Base-by-base conservation (phyloP, 1,284 basidiomycete genomes). In the Ustilago crameri region DNA sequence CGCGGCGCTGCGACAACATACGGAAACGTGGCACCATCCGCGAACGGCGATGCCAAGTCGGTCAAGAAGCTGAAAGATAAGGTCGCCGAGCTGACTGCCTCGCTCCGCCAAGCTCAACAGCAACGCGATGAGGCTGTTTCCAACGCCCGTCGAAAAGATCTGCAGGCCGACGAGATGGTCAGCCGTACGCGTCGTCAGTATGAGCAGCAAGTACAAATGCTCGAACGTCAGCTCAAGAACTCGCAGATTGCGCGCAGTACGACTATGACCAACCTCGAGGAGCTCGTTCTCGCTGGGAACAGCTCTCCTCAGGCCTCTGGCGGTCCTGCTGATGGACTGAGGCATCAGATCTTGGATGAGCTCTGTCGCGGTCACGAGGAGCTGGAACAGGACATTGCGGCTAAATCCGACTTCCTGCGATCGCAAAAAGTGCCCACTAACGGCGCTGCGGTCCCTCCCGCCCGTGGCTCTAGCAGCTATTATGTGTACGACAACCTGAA, bases 171-270 rank as follows among this genome's bases (percentile, higher is more conserved):
- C 3, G 90, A 92, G 74, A 86, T 92, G 10, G 88, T 90, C 4
- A 86, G 87, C 34, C 86, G 92, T 15, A 89, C 88, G 34, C 88
- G 89, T 45, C 87, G 88, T 17, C 87, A 91, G 72, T 91, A 90
- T 79, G 90, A 91, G 71, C 76, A 85, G 17, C 87, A 87, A 30
- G 90, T 92, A 49, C 82, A 86, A 9, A 87, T 89, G 56, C 85
- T 93, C 2, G 89, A 92, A 78, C 84, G 85, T 22, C 88, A 90
- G 68, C 84, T 91, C 9, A 54, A 54, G 34, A 60, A 60, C 43
- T 70, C 62, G 41, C 80, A 69, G 53, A 79, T 68, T 27, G 86
- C 88, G 0, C 86, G 86, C 15, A 75, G 69, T 47, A 78, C 64
- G 17, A 81, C 76, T 14, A 82, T 78, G 61, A 70, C 73, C 9